Percentiles rank a stretch among this genome's conserved stretches.
Conservation (phyloP, 2,329 filamentous ascomycete genomes). For the Amphichorda felina region DNA sequence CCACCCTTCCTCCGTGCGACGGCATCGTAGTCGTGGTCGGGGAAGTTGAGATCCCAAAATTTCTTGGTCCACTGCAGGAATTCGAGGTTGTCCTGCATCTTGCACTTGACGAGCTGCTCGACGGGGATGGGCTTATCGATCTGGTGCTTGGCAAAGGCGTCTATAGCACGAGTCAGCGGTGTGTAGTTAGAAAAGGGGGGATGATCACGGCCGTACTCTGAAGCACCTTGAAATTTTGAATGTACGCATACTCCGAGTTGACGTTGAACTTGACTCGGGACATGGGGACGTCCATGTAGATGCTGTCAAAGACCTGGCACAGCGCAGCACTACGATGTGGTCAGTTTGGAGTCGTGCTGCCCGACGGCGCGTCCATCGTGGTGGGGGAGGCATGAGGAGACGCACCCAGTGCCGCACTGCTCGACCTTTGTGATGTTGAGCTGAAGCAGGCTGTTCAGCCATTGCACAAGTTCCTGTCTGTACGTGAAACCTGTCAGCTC, state of each 20-base stretch:
- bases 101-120: slow-evolving; percentile 85
- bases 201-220: slow-evolving; percentile 58
- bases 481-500: neutral
- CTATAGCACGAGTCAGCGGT: slow-evolving; percentile 27
- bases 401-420: slow-evolving; percentile 95
- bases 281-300: slow-evolving; percentile 95
- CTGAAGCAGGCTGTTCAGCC: slow-evolving; percentile 95
- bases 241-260: slow-evolving; percentile 91
- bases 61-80: slow-evolving; percentile 95
- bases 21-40: slow-evolving; percentile 93
- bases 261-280: slow-evolving; percentile 95
- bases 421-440: slow-evolving; percentile 98
- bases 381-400: slow-evolving; percentile 11
- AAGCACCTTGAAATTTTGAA: slow-evolving; percentile 96
- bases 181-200: slow-evolving; percentile 2
- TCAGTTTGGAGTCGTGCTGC: slow-evolving; percentile 1
- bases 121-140: slow-evolving; percentile 88
- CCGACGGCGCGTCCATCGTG: neutral
- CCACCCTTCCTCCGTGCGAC: slow-evolving; percentile 72
- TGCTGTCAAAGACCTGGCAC: slow-evolving; percentile 97
- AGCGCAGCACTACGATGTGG: slow-evolving; percentile 61
- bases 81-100: slow-evolving; percentile 99
- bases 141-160: slow-evolving; percentile 72
- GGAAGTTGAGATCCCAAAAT: slow-evolving; percentile 98
- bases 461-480: slow-evolving; percentile 92